These are phyloP conservation scores for Phytophthora litchii DNA, from an alignment of 352 stramenopile species.

Conservation along the genomic window DNA sequence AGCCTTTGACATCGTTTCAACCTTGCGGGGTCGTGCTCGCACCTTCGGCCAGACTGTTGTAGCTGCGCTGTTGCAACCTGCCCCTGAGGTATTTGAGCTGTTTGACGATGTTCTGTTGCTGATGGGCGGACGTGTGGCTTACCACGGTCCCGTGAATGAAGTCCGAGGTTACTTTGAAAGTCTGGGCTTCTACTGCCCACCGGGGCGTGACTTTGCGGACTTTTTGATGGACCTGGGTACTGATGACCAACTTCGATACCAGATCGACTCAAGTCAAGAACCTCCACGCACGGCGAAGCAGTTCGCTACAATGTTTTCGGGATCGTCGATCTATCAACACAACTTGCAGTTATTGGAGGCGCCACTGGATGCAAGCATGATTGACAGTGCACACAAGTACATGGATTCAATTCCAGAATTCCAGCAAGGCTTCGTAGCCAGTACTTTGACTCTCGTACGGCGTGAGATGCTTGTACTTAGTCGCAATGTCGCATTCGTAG, in stretches of 20 bases:
- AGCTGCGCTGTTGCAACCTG: conserved; percentile 85
- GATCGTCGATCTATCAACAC: conserved; percentile 27
- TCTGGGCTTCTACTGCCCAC: conserved; percentile 48
- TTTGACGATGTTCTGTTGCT: conserved; percentile 66
- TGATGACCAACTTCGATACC: conserved; percentile 43
- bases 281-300: conserved; percentile 29
- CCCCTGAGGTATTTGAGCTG: conserved; percentile 59
- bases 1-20: conserved; percentile 59
- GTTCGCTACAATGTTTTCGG: conserved; percentile 38
- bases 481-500: conserved; percentile 44
- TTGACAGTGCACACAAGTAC: conserved; percentile 60
- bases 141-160: conserved; percentile 42
- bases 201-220: conserved; percentile 46
- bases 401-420: conserved; percentile 72
- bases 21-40: conserved; percentile 37
- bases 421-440: conserved; percentile 35
- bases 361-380: conserved; percentile 14
- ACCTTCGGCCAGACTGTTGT: conserved; percentile 52
- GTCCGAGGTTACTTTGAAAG: conserved; percentile 47
- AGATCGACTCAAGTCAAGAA: conserved; percentile 18
- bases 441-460: conserved; percentile 37
- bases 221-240: conserved; percentile 57
- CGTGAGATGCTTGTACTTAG: conserved; percentile 65
- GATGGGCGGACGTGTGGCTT: conserved; percentile 84
- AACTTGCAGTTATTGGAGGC: conserved; percentile 27